Evolutionary conservation across 2,329 filamentous ascomycete genomes (phyloP).

Genomic region (Nannizziopsis barbatae): DNA sequence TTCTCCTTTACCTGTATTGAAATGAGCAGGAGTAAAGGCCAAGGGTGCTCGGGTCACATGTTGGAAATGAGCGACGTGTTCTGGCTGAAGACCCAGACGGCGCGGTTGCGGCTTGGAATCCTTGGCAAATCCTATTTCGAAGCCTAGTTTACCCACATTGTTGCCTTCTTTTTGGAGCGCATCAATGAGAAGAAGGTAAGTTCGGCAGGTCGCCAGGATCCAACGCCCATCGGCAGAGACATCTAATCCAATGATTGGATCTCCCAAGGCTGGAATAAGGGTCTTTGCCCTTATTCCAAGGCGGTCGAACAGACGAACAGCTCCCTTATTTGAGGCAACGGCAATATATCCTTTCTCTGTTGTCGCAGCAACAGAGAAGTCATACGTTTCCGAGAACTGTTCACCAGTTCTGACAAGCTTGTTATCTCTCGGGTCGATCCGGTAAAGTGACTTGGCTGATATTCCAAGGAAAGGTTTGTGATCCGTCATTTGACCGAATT

Average conservation of each 20-base stretch:
- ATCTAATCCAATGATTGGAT: constrained; percentile 88
- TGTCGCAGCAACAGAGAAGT: constrained; percentile 87
- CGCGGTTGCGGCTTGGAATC: constrained; percentile 88
- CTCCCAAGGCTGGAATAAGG: constrained; percentile 85
- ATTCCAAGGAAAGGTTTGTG: constrained; percentile 91
- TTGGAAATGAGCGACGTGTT: constrained; percentile 93
- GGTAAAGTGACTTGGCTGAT: constrained; percentile 84
- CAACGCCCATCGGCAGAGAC: constrained; percentile 92
- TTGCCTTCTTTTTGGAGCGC: constrained; percentile 83
- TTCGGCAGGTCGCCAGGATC: constrained; percentile 87
- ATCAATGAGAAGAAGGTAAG: constrained; percentile 89
- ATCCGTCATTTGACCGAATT: constrained; percentile 96
- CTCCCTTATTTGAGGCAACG: constrained; percentile 93
- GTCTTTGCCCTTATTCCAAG: constrained; percentile 97
- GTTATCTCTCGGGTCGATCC: constrained; percentile 83
- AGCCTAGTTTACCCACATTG: constrained; percentile 95
- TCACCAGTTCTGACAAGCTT: constrained; percentile 93
- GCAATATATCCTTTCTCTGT: constrained; percentile 96
- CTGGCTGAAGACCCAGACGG: constrained; percentile 75
- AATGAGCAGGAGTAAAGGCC: constrained; percentile 80
- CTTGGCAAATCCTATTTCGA: constrained; percentile 84
- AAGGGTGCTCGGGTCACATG: constrained; percentile 85
- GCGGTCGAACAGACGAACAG: constrained; percentile 91
- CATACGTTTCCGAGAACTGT: constrained; percentile 93
- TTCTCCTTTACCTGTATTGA: constrained; percentile 85